Percentiles rank a stretch among this genome's conserved stretches.
These are phyloP conservation scores for Vickermania spadyakhi DNA, from an alignment of 208 protist genomes.

Conservation along the genomic window DNA sequence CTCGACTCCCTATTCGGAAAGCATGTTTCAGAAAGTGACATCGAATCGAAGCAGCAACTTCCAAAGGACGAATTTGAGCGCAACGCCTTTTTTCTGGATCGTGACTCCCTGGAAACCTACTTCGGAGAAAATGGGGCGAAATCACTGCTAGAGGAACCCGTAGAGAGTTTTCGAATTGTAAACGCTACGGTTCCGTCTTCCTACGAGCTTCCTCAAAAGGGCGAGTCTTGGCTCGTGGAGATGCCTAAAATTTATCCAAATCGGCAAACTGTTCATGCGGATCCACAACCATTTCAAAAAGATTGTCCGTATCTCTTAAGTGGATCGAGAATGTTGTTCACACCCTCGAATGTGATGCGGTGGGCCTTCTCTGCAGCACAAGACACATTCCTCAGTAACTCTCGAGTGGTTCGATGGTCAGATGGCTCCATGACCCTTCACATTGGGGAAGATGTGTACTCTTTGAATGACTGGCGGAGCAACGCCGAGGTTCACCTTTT, in stretches of 20 bases:
- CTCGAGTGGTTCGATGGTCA: conserved; percentile 74
- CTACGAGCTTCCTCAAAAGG: conserved; percentile 7
- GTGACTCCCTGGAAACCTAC: conserved; percentile 29
- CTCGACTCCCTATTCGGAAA: conserved; percentile 4
- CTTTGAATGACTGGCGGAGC: conserved; percentile 37
- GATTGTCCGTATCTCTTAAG: conserved; percentile 38
- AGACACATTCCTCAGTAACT: conserved; percentile 61
- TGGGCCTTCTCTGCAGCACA: conserved; percentile 37
- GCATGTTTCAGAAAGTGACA: conserved; percentile 3
- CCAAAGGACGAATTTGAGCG: conserved; percentile 14
- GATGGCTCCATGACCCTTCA: conserved; percentile 75
- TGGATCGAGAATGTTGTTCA: conserved; percentile 66
- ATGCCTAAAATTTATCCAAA: conserved; percentile 80
- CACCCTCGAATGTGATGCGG: conserved; percentile 72
- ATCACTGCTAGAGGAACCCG: conserved; percentile 17
- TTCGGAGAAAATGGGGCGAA: conserved; percentile 43
- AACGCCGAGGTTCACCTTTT: conserved; percentile 51
- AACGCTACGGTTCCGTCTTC: conserved; percentile 18
- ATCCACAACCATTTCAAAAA: conserved; percentile 58
- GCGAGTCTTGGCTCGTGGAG: conserved; percentile 63
- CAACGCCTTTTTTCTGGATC: conserved; percentile 9
- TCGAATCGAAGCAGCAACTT: conserved; percentile 22
- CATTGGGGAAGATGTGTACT: conserved; percentile 63
- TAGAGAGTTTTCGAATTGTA: conserved; percentile 38
- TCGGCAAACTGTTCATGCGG: conserved; percentile 75